Evolutionary conservation across 1,284 basidiomycete genomes (phyloP), one percentile per base, ranked within the genome.

Genomic region (Ceratobasidium sp.): DNA sequence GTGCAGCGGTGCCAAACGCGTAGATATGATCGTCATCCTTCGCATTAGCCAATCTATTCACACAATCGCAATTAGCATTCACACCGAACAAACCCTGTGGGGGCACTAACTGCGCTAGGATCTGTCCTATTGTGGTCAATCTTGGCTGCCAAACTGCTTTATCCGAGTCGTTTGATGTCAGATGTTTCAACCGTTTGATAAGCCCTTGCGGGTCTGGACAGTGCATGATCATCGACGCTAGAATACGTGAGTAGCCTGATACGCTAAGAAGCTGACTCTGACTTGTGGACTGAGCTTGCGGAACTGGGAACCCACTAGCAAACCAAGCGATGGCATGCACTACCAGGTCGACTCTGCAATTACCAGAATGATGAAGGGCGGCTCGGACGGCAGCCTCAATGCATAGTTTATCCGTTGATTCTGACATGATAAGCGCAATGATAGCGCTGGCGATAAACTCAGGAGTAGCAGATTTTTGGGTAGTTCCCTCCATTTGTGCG

Each of bases 231-330:
- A n/a, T n/a, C n/a, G n/a, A n/a, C n/a, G n/a, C n/a, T n/a, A n/a
- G n/a, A 8, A 62, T 62, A 31, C 58, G 58, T 13, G 25, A 17
- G 20, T 62, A 62, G 32, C 58, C 58, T 31, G 42, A 62, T 27
- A 49, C 32, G 17, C 45, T 42, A 15, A 62, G 45, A 10, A 49
- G 12, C n/a, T 49, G 5, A 12, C 13, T 32, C n/a, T 47, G 6
- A n/a, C 22, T 17, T 49, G 15, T 50, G 22, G 15, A 47, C n/a
- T 10, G 32, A 5, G 15, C 12, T 38, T 2, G 15, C 1, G 4
- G 5, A 15, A 10, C 42, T 4, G 8, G 1, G 42, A 62, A 62
- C 3, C 12, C 27, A 1, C 29, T 49, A 6, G 45, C 27, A 15
- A 62, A 38, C 45, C 45, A 35, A 10, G 22, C 40, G 10, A 34